Evolutionary conservation across 2,329 filamentous ascomycete species (phyloP).

Genomic region (Beauveria medogensis): DNA sequence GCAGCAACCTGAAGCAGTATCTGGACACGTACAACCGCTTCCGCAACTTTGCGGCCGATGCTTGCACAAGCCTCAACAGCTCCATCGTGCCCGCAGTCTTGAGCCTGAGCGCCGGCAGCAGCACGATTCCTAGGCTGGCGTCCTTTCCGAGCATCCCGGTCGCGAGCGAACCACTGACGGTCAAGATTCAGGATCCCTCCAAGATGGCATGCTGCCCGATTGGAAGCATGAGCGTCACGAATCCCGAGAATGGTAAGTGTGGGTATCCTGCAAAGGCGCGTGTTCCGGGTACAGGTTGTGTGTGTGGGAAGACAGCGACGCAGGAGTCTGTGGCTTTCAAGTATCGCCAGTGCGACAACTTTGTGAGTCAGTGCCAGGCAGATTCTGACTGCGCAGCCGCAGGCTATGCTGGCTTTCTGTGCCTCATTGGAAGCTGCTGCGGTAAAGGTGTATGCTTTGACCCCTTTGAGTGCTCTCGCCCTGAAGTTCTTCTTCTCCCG

Average conservation of each 20-base stretch:
- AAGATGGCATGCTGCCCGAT: conserved; percentile 26
- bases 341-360: conserved; percentile 27
- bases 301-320: conserved; percentile 25
- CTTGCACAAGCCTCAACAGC: conserved; percentile 26
- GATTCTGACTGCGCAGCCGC: conserved; percentile 22
- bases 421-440: conserved; percentile 28
- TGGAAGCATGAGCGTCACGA: conserved; percentile 16
- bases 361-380: conserved; percentile 18
- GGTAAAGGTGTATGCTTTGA: conserved; percentile 28
- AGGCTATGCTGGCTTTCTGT: conserved; percentile 20
- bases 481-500: conserved; percentile 22
- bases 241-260: conserved; percentile 16
- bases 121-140: conserved; percentile 21
- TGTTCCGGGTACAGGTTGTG: conserved; percentile 23
- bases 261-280: conserved; percentile 25
- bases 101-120: conserved; percentile 24
- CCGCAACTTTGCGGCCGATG: conserved; percentile 23
- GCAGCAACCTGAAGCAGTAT: conserved; percentile 24
- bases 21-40: conserved; percentile 24
- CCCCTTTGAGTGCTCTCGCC: conserved; percentile 28
- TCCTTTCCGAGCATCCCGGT: conserved; percentile 23
- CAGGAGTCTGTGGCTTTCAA: conserved; percentile 22
- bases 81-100: conserved; percentile 24
- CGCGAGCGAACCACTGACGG: conserved; percentile 19
- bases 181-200: conserved; percentile 27